Evolutionary conservation across 768 basidiomycete genomes (phyloP).

Genomic region (Termitomyces sp.): DNA sequence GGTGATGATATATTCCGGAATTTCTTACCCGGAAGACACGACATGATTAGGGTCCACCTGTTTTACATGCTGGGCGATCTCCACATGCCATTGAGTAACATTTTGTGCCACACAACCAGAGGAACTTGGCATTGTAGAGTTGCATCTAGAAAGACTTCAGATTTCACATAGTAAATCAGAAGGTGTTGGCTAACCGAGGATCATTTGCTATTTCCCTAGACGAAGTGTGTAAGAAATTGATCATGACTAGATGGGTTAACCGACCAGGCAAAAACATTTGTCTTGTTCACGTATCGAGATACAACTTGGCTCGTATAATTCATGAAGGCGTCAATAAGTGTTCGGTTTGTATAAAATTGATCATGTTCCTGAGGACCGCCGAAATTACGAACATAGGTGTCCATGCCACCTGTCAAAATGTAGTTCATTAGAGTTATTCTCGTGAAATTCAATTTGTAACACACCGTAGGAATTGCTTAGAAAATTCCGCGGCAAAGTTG

Average conservation of each 20-base stretch:
- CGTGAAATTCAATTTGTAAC: neutral
- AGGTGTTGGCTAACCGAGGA: conserved; percentile 38
- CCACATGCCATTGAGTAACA: conserved; percentile 55
- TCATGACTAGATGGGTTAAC: conserved; percentile 7
- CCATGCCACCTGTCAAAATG: conserved; percentile 52
- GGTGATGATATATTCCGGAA: conserved; percentile 3
- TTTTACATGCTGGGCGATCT: conserved; percentile 40
- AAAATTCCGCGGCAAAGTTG: conserved; percentile 38
- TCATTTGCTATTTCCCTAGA: conserved; percentile 66
- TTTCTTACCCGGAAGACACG: conserved; percentile 54
- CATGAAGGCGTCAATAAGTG: conserved; percentile 46
- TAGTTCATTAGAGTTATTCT: neutral
- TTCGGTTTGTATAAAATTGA: conserved; percentile 53
- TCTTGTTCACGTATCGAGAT: conserved; percentile 48
- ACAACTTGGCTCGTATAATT: conserved; percentile 56
- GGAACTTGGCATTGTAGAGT: conserved; percentile 45
- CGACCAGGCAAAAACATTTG: conserved; percentile 51
- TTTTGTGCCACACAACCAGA: conserved; percentile 43
- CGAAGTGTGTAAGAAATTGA: conserved; percentile 15
- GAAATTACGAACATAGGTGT: conserved; percentile 55
- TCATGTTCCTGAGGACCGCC: conserved; percentile 43
- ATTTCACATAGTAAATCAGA: neutral
- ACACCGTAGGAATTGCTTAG: conserved; percentile 63
- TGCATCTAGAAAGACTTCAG: conserved; percentile 39
- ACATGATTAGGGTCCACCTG: conserved; percentile 59